phyloP scores from a whole-genome alignment of 805 yeast genomes.

The Metschnikowia henanensis region DNA sequence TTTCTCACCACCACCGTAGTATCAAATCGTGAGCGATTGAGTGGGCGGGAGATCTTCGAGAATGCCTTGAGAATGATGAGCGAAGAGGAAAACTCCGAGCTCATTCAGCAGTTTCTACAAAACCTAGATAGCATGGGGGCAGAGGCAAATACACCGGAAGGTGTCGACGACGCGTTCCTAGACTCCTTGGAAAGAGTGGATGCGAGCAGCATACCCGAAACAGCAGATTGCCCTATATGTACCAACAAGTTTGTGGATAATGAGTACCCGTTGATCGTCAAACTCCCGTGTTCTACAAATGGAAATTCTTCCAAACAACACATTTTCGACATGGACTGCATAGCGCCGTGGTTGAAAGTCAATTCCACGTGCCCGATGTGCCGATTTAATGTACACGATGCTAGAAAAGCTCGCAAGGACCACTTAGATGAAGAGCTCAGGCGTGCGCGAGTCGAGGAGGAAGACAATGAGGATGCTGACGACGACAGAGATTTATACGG shows the following conservation, averaged over 20 bases:
- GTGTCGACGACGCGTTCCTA: constrained; percentile 66
- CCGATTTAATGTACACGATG: constrained; percentile 62
- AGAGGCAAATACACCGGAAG: constrained; percentile 27
- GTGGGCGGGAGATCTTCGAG: constrained; percentile 26
- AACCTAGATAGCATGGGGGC: constrained; percentile 16
- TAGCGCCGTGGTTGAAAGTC: constrained; percentile 82
- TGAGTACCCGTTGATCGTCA: constrained; percentile 75
- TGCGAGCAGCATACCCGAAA: constrained; percentile 34
- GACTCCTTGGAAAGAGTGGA: constrained; percentile 75
- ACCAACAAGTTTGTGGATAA: constrained; percentile 71
- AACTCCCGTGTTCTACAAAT: constrained; percentile 60
- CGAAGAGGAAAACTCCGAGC: constrained; percentile 30
- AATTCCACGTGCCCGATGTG: constrained; percentile 86
- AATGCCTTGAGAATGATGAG: constrained; percentile 32
- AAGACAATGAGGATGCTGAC: constrained; percentile 43
- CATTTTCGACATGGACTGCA: constrained; percentile 84
- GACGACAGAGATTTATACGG: constrained; percentile 85
- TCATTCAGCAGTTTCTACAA: constrained; percentile 29
- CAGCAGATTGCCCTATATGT: constrained; percentile 83
- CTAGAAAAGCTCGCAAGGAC: constrained; percentile 27
- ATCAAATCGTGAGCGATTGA: constrained; percentile 10
- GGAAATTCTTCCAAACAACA: constrained; percentile 46
- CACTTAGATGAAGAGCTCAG: constrained; percentile 36
- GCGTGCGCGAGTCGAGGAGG: constrained; percentile 42
- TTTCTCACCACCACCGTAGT: constrained; percentile 26